Percentiles rank a stretch among this genome's conserved stretches.
Conservation (phyloP, 257 asterid species). For the Primulina eburnea region DNA sequence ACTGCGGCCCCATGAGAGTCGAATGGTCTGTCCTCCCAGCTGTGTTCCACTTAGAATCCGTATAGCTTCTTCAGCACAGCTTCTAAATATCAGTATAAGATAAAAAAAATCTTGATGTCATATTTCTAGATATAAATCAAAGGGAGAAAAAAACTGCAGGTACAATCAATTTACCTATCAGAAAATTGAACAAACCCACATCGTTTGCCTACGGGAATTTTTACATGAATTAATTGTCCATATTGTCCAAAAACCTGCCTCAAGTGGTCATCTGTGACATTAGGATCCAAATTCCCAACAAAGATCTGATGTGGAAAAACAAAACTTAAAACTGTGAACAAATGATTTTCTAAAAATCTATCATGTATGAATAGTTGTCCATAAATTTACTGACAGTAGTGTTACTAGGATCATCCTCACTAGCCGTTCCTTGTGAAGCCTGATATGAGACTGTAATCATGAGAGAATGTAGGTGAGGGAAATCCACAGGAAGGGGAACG, state of each 20-base stretch:
- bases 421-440: conserved; percentile 72
- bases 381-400: conserved; percentile 71
- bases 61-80: conserved; percentile 91
- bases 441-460: conserved; percentile 64
- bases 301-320: conserved; percentile 56
- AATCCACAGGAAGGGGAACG: conserved; percentile 12
- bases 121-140: too few relatives aligned
- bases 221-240: conserved; percentile 86
- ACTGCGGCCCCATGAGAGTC: conserved; percentile 98
- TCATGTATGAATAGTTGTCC: not conserved
- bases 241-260: conserved; percentile 77
- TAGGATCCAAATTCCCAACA: conserved; percentile 88
- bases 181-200: conserved; percentile 98
- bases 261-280: conserved; percentile 70
- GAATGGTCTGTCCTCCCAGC: conserved; percentile 79
- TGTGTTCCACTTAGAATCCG: conserved; percentile 68
- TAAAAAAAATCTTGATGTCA: not conserved
- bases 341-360: not conserved
- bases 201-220: conserved; percentile 87
- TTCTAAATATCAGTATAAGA: conserved; percentile 41
- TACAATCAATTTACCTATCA: conserved; percentile 55
- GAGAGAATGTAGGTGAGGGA: conserved; percentile 24
- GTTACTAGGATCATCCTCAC: conserved; percentile 86
- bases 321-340: conserved; percentile 3
- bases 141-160: conserved; percentile 11